phyloP scores from a whole-genome alignment of 257 asterid genomes.

The Przewalskia tangutica region DNA sequence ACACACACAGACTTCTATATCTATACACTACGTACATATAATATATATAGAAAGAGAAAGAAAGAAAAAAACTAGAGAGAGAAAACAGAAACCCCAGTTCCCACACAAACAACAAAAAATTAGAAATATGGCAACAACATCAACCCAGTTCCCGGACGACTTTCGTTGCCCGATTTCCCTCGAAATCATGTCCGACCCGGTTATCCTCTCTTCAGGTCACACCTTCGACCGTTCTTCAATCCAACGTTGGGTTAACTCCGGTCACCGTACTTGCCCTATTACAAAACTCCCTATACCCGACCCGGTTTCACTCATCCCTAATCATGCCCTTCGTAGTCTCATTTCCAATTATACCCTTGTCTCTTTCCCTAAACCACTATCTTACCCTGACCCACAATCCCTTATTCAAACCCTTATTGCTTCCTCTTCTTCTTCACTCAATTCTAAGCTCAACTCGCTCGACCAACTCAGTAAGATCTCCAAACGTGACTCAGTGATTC shows the following conservation, averaged over 20 bases:
- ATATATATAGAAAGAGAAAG: background rate
- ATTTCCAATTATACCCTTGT: slow-evolving; percentile 64
- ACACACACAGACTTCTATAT: background rate
- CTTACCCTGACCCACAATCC: slow-evolving; percentile 34
- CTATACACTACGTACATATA: background rate
- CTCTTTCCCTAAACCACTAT: slow-evolving; percentile 43
- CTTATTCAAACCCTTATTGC: slow-evolving; percentile 40
- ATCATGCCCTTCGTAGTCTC: slow-evolving; percentile 89
- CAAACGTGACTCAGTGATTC: slow-evolving; percentile 48
- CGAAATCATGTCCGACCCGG: slow-evolving; percentile 97
- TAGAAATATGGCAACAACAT: background rate
- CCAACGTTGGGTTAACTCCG: slow-evolving; percentile 91
- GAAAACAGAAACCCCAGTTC: background rate
- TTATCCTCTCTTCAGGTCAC: slow-evolving; percentile 90
- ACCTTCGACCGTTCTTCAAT: slow-evolving; percentile 93
- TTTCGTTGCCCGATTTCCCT: slow-evolving; percentile 90
- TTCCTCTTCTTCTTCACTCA: slow-evolving; percentile 21
- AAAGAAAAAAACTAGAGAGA: background rate
- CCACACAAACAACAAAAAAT: background rate
- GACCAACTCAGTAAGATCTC: slow-evolving; percentile 53
- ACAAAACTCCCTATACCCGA: slow-evolving; percentile 76
- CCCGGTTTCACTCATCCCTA: slow-evolving; percentile 77
- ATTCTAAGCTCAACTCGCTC: slow-evolving; percentile 38
- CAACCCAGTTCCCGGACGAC: slow-evolving; percentile 57
- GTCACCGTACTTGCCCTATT: slow-evolving; percentile 89